phyloP scores from a whole-genome alignment of 1,284 basidiomycete species.

The Cutaneotrichosporon sp. region DNA sequence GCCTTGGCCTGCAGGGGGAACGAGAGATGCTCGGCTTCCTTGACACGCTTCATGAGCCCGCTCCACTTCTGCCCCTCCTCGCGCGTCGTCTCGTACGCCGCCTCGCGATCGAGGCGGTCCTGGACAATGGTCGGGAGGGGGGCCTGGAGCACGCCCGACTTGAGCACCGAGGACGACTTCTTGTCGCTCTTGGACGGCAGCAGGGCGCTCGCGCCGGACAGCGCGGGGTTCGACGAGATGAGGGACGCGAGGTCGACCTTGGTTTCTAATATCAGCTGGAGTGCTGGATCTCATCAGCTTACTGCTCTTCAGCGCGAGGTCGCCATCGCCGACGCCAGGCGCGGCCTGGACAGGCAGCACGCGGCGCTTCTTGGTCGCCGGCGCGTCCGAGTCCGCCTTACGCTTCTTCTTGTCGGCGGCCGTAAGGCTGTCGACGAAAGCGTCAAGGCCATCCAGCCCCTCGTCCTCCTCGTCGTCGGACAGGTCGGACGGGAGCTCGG shows the following conservation, averaged over 20 bases:
- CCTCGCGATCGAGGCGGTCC: conserved; percentile 87
- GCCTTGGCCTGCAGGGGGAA: conserved; percentile 85
- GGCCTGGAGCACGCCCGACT: conserved; percentile 69
- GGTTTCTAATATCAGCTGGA: conserved; percentile 34
- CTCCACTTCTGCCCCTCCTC: conserved; percentile 93
- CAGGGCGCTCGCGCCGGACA: conserved; percentile 59
- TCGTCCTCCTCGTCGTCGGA: conserved; percentile 59
- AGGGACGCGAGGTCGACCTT: conserved; percentile 57
- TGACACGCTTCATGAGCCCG: conserved; percentile 82
- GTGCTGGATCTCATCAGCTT: conserved; percentile 22
- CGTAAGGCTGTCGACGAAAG: conserved; percentile 71
- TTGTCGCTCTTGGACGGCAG: conserved; percentile 40
- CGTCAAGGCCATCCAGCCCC: conserved; percentile 67
- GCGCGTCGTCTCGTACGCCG: conserved; percentile 91
- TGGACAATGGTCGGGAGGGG: conserved; percentile 84
- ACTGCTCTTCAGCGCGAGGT: conserved; percentile 45
- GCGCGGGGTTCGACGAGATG: conserved; percentile 62
- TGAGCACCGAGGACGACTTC: conserved; percentile 61
- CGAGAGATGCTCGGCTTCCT: conserved; percentile 87
- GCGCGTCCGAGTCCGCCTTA: conserved; percentile 65
- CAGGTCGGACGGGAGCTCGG: conserved; percentile 60
- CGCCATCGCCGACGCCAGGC: conserved; percentile 41
- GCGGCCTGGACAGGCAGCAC: conserved; percentile 53
- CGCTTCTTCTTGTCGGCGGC: conserved; percentile 71
- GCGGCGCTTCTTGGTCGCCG: conserved; percentile 55